Evolutionary conservation across 1,139 yeast species (phyloP), one percentile per base, ranked within the genome.

Genomic region (Nakaseomyces glabratus): DNA sequence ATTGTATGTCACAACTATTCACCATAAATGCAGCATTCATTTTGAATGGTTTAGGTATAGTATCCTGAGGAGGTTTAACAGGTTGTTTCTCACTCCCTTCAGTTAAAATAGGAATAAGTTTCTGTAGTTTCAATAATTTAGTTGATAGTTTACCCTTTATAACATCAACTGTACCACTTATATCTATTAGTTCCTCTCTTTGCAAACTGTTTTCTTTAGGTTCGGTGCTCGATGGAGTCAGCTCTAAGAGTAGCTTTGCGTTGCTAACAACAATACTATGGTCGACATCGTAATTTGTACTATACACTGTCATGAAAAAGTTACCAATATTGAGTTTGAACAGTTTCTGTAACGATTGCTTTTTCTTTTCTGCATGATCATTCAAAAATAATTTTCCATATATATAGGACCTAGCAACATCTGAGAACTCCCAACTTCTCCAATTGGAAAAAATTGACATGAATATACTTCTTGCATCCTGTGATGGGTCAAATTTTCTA

Each of bases 401-500:
- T 38, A 78, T 66, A 34, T 64, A 69, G 35, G 77, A 69, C 31
- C 76, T 63, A 28, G 73, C 73, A 18, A 76, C 67, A 47, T 73
- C 71, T 6, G 69, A 60, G 40, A 73, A 74, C 47, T 88, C 97
- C 97, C 97, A 90, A 38, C 76, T 73, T 63, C 96, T 72, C 96
- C 97, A 88, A n/a, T 69, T 65, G 0, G 77, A 65, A 49, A 85
- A 84, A 0, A 77, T 65, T 3, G 66, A 62, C 29, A 71, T 57
- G 2, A 82, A 82, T 16, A 67, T 69, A 8, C 63, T 63, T 40
- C 67, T 65, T 0, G 86, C 82, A 46, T 67, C 63, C 0, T 44
- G 49, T 0, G 84, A 80, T 0, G 73, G 63, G 17, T 57, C 51
- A 33, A 53, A 49, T 3, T 44, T 39, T 23, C 54, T 47, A 5